These are phyloP conservation scores for Colletotrichum tropicicola DNA, from an alignment of 2,329 filamentous ascomycete genomes.

Conservation along the genomic window DNA sequence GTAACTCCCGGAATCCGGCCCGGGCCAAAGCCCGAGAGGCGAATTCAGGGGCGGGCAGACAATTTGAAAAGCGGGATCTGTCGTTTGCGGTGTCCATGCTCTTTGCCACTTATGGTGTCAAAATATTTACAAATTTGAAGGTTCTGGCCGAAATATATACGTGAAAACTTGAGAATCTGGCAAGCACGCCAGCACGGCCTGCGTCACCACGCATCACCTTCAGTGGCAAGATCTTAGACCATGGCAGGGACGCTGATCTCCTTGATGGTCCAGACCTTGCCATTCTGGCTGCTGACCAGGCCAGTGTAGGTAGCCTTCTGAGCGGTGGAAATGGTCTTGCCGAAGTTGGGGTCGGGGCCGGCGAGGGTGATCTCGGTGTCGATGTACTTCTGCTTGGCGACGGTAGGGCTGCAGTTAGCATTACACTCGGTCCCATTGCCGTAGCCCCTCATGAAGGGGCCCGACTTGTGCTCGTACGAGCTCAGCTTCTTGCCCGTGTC, in stretches of 20 bases:
- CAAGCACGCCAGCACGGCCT: not conserved
- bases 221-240: not conserved
- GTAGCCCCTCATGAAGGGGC: constrained; percentile 46
- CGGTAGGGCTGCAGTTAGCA: constrained; percentile 44
- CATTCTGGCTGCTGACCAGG: constrained; percentile 1
- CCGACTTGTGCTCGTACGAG: constrained; percentile 42
- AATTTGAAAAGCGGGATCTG: not conserved
- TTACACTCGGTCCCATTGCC: constrained; percentile 52
- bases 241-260: constrained; percentile 8
- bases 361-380: constrained; percentile 32
- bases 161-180: not conserved
- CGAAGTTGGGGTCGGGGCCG: not conserved
- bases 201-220: too few species aligned
- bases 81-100: not conserved
- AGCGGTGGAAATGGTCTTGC: constrained; percentile 7
- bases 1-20: too few species aligned
- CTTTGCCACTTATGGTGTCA: not conserved
- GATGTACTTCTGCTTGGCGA: constrained; percentile 41
- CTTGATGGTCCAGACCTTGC: constrained; percentile 17
- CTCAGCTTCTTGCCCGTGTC: constrained; percentile 43
- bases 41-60: too few species aligned
- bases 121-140: not conserved
- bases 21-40: too few species aligned
- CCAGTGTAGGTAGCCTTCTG: constrained; percentile 11
- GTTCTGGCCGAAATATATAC: not conserved